Conservation (phyloP, 768 basidiomycete genomes). For the Russula virescens region DNA sequence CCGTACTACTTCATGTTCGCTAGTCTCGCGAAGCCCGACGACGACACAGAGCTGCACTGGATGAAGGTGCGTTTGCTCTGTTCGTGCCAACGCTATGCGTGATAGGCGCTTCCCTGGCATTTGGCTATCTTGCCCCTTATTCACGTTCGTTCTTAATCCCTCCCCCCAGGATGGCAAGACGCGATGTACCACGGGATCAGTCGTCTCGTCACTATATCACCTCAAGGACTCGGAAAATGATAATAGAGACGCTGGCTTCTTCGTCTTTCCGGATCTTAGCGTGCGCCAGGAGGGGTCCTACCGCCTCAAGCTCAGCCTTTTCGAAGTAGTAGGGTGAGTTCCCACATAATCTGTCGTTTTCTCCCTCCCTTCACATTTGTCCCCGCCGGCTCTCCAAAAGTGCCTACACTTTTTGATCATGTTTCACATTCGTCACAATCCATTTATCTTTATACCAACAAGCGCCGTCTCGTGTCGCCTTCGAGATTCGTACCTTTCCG, state of each 20-base stretch:
- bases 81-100: neutral
- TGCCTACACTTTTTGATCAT: neutral
- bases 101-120: neutral
- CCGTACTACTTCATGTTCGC: slow-evolving; percentile 98
- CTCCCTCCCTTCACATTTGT: slow-evolving; percentile 4
- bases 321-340: slow-evolving; percentile 87
- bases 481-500: slow-evolving; percentile 5
- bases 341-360: slow-evolving; percentile 11
- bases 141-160: slow-evolving; percentile 3
- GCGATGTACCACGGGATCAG: slow-evolving; percentile 84
- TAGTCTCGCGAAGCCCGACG: slow-evolving; percentile 80
- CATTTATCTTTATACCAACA: neutral
- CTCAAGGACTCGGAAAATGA: slow-evolving; percentile 61
- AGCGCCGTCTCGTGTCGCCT: neutral
- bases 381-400: neutral
- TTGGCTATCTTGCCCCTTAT: neutral
- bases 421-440: slow-evolving; percentile 16
- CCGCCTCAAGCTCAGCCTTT: slow-evolving; percentile 65
- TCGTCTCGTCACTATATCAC: slow-evolving; percentile 87
- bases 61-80: slow-evolving; percentile 52
- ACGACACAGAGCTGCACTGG: slow-evolving; percentile 86
- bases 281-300: slow-evolving; percentile 92
- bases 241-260: slow-evolving; percentile 79
- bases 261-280: slow-evolving; percentile 93
- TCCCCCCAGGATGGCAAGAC: slow-evolving; percentile 72